Percentiles rank a stretch among this genome's conserved stretches.
Conservation (phyloP, 2,329 filamentous ascomycete genomes). For the Dactylonectria macrodidyma region DNA sequence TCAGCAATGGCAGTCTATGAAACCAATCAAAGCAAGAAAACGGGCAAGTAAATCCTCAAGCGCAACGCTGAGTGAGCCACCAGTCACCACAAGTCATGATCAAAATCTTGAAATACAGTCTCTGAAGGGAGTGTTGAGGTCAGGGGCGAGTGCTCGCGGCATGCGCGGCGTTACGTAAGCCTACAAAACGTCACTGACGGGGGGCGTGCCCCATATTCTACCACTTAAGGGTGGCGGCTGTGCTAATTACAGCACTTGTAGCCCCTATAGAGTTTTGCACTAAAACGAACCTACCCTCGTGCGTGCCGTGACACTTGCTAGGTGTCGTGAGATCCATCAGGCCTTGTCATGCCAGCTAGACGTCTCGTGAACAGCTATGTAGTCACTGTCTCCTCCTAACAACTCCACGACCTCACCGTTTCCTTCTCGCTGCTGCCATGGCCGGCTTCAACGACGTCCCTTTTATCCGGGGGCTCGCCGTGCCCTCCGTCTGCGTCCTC, state of each 20-base stretch:
- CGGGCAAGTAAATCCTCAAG: background rate
- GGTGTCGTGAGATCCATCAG: conserved; percentile 2
- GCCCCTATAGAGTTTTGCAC: conserved; percentile 13
- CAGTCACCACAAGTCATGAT: conserved; percentile 14
- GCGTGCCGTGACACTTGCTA: conserved; percentile 5
- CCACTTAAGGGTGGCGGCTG: background rate
- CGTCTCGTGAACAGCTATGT: conserved; percentile 13
- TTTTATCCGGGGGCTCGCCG: conserved; percentile 70
- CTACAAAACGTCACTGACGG: conserved; percentile 2
- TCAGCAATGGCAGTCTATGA: background rate
- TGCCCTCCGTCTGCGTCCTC: conserved; percentile 77
- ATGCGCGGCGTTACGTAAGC: conserved; percentile 29
- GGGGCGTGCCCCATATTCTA: background rate
- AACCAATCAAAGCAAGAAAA: conserved; percentile 11
- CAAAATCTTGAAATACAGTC: background rate
- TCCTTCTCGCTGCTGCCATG: conserved; percentile 48
- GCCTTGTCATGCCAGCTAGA: background rate
- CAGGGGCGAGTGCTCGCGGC: conserved; percentile 30
- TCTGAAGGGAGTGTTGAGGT: conserved; percentile 8
- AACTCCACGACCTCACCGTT: conserved; percentile 1
- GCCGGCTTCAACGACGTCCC: conserved; percentile 60
- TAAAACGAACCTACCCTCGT: conserved; percentile 11
- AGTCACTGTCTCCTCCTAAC: background rate
- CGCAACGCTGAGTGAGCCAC: background rate
- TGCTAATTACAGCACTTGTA: conserved; percentile 16